Evolutionary conservation across 1,284 basidiomycete genomes (phyloP).

Genomic region (Cerioporus squamosus): DNA sequence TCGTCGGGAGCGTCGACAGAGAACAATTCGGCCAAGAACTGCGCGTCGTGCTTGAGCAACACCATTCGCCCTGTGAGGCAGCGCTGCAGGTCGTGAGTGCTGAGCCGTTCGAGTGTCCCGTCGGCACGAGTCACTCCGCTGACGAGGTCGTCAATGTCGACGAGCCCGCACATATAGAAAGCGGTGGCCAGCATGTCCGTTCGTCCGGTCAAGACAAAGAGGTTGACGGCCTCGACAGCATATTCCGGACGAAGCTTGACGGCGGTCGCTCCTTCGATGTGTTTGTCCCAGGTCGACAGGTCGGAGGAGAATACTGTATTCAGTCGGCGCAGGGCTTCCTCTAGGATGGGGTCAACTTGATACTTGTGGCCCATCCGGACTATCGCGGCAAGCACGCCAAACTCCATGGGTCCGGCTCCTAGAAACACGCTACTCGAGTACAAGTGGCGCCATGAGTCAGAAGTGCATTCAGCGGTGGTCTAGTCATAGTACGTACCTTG

Average conservation of each 20-base stretch:
- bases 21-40: neutral
- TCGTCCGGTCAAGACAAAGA: neutral
- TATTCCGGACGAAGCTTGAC: neutral
- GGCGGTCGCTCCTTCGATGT: neutral
- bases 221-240: neutral
- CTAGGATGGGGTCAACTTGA: neutral
- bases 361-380: constrained; percentile 4
- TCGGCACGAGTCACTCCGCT: neutral
- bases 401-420: neutral
- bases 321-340: neutral
- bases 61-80: neutral
- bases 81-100: neutral
- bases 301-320: neutral
- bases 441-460: neutral
- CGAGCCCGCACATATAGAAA: neutral
- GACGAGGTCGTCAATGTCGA: neutral
- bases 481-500: neutral
- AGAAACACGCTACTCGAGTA: neutral
- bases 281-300: neutral
- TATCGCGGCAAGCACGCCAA: neutral
- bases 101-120: neutral
- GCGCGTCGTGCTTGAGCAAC: neutral
- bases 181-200: neutral
- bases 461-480: neutral
- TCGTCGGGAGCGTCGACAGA: neutral